Percentiles rank a stretch among this genome's conserved stretches.
Evolutionary conservation across 1,284 basidiomycete genomes (phyloP).

Genomic region (Neolentinus lepideus): DNA sequence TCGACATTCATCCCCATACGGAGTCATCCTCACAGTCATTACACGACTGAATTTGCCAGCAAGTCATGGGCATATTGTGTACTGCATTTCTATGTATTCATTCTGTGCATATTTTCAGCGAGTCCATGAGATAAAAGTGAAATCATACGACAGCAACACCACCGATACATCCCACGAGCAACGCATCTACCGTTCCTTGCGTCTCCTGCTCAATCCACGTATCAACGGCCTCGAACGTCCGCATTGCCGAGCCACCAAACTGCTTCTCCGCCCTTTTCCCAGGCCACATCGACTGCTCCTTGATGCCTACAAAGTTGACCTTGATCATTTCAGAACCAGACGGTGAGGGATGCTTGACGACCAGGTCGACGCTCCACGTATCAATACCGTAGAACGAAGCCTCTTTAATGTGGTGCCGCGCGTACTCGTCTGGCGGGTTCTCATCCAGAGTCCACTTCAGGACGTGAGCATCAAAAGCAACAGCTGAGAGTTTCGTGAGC

Average conservation of each 20-base stretch:
- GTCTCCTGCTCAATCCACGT: slow-evolving; percentile 54
- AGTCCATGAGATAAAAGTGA: too few relatives aligned
- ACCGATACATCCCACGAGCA: slow-evolving; percentile 62
- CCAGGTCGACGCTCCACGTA: slow-evolving; percentile 66
- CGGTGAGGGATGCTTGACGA: slow-evolving; percentile 44
- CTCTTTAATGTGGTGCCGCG: slow-evolving; percentile 91
- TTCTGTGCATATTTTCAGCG: too few relatives aligned
- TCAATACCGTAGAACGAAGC: slow-evolving; percentile 77
- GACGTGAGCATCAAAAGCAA: slow-evolving; percentile 92
- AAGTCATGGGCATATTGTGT: too few relatives aligned
- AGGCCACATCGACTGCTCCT: slow-evolving; percentile 77
- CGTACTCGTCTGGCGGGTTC: slow-evolving; percentile 62
- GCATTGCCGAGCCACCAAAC: slow-evolving; percentile 53
- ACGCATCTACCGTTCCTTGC: slow-evolving; percentile 53
- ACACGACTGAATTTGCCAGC: too few relatives aligned
- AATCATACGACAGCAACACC: slow-evolving; percentile 31
- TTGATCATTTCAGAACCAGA: slow-evolving; percentile 12
- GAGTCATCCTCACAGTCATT: too few relatives aligned
- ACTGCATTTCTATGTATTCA: too few relatives aligned
- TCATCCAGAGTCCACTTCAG: slow-evolving; percentile 80
- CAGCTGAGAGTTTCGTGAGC: slow-evolving; percentile 34
- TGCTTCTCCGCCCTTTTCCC: slow-evolving; percentile 52
- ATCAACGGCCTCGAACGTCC: slow-evolving; percentile 60
- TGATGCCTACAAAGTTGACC: slow-evolving; percentile 65
- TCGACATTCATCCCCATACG: too few relatives aligned